Evolutionary conservation across 768 basidiomycete genomes (phyloP).

Genomic region (Amanita exitialis): DNA sequence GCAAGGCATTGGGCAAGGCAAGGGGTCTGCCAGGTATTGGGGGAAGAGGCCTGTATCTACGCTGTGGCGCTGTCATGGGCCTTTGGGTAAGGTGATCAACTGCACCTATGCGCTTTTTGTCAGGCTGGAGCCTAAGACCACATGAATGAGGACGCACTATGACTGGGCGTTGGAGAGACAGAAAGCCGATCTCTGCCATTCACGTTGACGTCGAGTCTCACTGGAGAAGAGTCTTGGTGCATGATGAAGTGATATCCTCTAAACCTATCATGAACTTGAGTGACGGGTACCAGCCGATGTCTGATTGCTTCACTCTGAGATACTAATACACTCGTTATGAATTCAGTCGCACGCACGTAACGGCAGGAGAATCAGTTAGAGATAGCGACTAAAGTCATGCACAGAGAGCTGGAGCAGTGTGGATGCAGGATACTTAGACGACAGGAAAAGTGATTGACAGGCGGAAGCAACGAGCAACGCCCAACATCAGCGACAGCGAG

Average conservation of each 20-base stretch:
- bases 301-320: background rate
- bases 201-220: background rate
- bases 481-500: background rate
- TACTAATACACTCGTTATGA: background rate
- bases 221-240: background rate
- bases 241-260: background rate
- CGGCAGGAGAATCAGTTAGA: background rate
- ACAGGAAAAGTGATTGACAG: background rate
- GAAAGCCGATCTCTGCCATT: background rate
- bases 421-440: background rate
- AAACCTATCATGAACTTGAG: background rate
- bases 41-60: background rate
- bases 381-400: background rate
- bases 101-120: background rate
- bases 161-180: background rate
- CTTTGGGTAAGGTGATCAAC: conserved; percentile 1
- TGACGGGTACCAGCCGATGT: background rate
- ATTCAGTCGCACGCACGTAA: background rate
- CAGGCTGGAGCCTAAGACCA: no score
- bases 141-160: background rate
- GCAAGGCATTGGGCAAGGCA: background rate
- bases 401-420: background rate
- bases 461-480: background rate
- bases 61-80: conserved; percentile 1
- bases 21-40: background rate